These are phyloP conservation scores for Spinellus fusiger DNA, from an alignment of 192 early-diverging fungal species.

Conservation along the genomic window DNA sequence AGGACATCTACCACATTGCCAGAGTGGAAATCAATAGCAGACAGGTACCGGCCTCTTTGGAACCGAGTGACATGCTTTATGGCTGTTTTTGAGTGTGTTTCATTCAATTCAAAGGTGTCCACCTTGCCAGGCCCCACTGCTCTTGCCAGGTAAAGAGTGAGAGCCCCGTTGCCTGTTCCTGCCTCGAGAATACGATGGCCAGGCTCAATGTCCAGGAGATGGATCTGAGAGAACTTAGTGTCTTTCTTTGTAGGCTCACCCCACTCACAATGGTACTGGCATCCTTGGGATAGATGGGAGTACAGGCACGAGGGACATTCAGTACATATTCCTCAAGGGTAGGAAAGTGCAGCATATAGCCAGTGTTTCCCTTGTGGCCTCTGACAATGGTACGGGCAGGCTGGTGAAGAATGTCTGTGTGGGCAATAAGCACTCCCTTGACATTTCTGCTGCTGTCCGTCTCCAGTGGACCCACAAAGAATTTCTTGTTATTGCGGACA, in stretches of 20 bases:
- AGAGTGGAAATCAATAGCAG: slow-evolving; percentile 36
- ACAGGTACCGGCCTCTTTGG: slow-evolving; percentile 40
- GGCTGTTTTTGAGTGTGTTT: slow-evolving; percentile 39
- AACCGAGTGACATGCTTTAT: slow-evolving; percentile 41
- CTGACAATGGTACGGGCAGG: slow-evolving; percentile 16
- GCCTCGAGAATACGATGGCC: slow-evolving; percentile 59
- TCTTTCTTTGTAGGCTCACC: neutral
- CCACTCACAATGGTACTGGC: slow-evolving; percentile 40
- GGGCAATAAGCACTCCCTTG: slow-evolving; percentile 16
- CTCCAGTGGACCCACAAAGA: slow-evolving; percentile 35
- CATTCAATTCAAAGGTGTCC: slow-evolving; percentile 49
- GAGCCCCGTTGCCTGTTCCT: slow-evolving; percentile 61
- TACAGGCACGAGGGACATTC: slow-evolving; percentile 22
- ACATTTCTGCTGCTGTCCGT: slow-evolving; percentile 12
- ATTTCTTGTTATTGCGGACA: slow-evolving; percentile 19
- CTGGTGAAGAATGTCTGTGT: slow-evolving; percentile 27
- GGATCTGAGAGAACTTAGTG: slow-evolving; percentile 18
- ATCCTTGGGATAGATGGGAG: slow-evolving; percentile 66
- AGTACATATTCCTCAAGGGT: slow-evolving; percentile 38
- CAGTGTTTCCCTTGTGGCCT: slow-evolving; percentile 26
- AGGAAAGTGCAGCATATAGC: slow-evolving; percentile 35
- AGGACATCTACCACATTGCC: slow-evolving; percentile 28
- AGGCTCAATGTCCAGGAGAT: slow-evolving; percentile 48
- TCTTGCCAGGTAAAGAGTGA: slow-evolving; percentile 56
- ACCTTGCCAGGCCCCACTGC: slow-evolving; percentile 42